These are phyloP conservation scores for Neoboletus brunneissimus DNA, from an alignment of 768 basidiomycete genomes.

Conservation along the genomic window DNA sequence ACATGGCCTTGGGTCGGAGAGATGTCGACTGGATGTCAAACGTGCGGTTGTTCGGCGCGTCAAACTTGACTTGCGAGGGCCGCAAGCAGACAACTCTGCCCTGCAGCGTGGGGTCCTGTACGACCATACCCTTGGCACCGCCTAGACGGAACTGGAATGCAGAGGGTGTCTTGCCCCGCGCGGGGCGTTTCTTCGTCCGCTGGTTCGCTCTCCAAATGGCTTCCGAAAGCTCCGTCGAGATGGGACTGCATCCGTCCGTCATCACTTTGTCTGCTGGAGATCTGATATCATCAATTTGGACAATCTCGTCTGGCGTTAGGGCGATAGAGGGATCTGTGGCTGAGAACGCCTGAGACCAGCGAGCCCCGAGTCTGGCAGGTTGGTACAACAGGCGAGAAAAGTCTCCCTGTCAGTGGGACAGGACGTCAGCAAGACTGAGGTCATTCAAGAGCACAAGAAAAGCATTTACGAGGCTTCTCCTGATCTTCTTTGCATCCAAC, in stretches of 20 bases:
- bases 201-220: constrained; percentile 39
- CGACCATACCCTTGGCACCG: constrained; percentile 50
- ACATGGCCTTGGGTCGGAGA: constrained; percentile 40
- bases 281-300: constrained; percentile 26
- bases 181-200: constrained; percentile 21
- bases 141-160: constrained; percentile 45
- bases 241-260: constrained; percentile 52
- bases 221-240: constrained; percentile 37
- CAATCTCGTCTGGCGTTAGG: constrained; percentile 37
- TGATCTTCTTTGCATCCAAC: constrained; percentile 29
- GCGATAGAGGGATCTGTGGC: constrained; percentile 47
- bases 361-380: constrained; percentile 51
- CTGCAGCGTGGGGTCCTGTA: constrained; percentile 37
- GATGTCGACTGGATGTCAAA: constrained; percentile 51
- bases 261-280: constrained; percentile 35
- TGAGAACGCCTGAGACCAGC: constrained; percentile 55
- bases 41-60: constrained; percentile 33
- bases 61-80: constrained; percentile 49
- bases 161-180: constrained; percentile 32
- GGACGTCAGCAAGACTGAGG: constrained; percentile 1
- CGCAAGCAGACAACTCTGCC: constrained; percentile 40
- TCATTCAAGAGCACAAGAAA: neutral
- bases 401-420: constrained; percentile 36
- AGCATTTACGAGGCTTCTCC: constrained; percentile 34
- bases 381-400: constrained; percentile 36